Evolutionary conservation across 73 alveolate species (phyloP).

Genomic region (Blepharisma japonicum): DNA sequence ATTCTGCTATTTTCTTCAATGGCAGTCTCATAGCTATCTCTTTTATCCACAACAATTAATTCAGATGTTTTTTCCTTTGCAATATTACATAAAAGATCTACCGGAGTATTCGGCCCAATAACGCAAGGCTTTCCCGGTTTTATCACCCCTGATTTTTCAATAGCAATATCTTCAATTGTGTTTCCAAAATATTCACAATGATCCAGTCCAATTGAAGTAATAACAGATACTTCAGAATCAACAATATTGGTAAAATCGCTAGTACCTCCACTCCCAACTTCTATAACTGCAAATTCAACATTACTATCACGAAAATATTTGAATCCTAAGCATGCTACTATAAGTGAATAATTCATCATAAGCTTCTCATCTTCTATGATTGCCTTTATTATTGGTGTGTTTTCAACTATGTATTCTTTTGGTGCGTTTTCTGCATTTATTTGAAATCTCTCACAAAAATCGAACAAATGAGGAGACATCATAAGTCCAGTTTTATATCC

Average conservation of each 20-base stretch:
- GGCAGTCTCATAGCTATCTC: constrained; percentile 21
- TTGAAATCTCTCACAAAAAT: constrained; percentile 74
- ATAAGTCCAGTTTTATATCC: constrained; percentile 71
- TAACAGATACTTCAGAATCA: constrained; percentile 63
- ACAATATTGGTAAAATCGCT: constrained; percentile 71
- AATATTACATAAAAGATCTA: constrained; percentile 9
- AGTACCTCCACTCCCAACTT: constrained; percentile 88
- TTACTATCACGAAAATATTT: constrained; percentile 48
- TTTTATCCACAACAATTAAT: constrained; percentile 28
- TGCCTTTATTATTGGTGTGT: constrained; percentile 33
- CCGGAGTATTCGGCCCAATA: constrained; percentile 68
- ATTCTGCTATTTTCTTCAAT: constrained; percentile 30
- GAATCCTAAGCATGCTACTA: constrained; percentile 59
- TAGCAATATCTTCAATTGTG: constrained; percentile 67
- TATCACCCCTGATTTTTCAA: constrained; percentile 77
- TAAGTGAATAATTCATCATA: constrained; percentile 39
- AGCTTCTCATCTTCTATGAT: constrained; percentile 41
- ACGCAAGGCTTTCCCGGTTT: constrained; percentile 61
- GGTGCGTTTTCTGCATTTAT: constrained; percentile 49
- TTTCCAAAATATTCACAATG: constrained; percentile 75
- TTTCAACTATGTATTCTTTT: constrained; percentile 52
- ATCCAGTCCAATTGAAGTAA: constrained; percentile 83
- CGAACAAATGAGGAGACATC: constrained; percentile 77
- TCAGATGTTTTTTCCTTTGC: constrained; percentile 31
- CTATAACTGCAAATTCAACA: constrained; percentile 75